Percentiles rank a stretch among this genome's conserved stretches.
Evolutionary conservation across 2,329 filamentous ascomycete species (phyloP).

Genomic region (Paecilomyces niveus): DNA sequence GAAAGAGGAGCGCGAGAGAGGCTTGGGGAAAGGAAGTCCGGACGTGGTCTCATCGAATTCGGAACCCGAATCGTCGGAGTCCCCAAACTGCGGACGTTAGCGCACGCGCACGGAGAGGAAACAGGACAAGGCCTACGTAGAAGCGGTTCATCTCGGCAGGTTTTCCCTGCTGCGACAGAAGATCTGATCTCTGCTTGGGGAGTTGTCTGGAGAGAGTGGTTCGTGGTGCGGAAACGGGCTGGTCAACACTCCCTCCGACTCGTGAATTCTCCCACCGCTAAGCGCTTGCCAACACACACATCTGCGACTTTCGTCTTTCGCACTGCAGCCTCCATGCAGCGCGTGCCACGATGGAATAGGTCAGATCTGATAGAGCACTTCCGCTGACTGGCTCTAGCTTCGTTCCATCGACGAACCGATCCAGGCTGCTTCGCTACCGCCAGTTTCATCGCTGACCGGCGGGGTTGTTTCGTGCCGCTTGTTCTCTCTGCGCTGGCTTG

Average conservation of each 20-base stretch:
- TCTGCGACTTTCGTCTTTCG: constrained; percentile 3
- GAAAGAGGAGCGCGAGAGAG: constrained; percentile 77
- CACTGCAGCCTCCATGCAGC: constrained; percentile 8
- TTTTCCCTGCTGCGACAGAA: not conserved
- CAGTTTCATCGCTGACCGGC: not conserved
- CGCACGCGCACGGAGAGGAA: not conserved
- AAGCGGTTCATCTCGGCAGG: constrained; percentile 21
- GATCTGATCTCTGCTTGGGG: not conserved
- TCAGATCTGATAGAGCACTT: not conserved
- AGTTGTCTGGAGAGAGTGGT: not conserved
- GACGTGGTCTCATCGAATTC: constrained; percentile 53
- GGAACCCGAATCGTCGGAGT: constrained; percentile 40
- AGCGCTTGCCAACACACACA: constrained; percentile 2
- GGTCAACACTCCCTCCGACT: not conserved
- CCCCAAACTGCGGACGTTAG: constrained; percentile 28
- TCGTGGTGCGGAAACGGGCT: not conserved
- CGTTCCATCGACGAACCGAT: not conserved
- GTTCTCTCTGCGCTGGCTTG: not conserved
- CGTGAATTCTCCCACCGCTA: constrained; percentile 3
- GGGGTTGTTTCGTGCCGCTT: not conserved
- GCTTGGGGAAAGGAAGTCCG: constrained; percentile 79
- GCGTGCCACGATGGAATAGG: not conserved
- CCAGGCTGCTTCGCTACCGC: not conserved
- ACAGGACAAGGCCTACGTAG: constrained; percentile 20
- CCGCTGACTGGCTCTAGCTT: not conserved